A percentile compares a stretch with the other conserved stretches of the same genome.
phyloP scores from a whole-genome alignment of 352 stramenopile genomes.

The Albugo candida region DNA sequence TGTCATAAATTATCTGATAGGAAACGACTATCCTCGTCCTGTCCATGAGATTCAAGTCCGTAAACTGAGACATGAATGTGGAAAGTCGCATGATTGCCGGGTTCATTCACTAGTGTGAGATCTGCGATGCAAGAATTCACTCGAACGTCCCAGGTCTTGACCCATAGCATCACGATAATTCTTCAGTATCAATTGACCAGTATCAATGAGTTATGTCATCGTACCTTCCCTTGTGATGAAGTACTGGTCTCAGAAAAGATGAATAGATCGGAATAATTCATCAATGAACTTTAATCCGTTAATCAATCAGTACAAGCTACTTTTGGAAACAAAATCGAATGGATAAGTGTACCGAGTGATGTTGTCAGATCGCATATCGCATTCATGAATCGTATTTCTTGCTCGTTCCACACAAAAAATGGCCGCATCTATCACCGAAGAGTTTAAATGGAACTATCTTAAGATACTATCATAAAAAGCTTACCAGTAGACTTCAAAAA shows the following conservation, averaged over 20 bases:
- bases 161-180: conserved; percentile 24
- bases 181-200: not conserved
- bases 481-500: conserved; percentile 64
- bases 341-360: conserved; percentile 7
- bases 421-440: conserved; percentile 31
- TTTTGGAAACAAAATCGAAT: not conserved
- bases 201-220: conserved; percentile 10
- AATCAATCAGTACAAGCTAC: not conserved
- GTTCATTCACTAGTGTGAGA: conserved; percentile 57
- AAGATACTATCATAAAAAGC: not conserved
- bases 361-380: conserved; percentile 44
- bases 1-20: conserved; percentile 77
- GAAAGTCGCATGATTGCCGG: conserved; percentile 53
- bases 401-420: conserved; percentile 69
- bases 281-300: conserved; percentile 28
- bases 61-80: conserved; percentile 61
- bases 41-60: conserved; percentile 24
- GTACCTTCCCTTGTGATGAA: conserved; percentile 71
- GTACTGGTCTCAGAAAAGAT: conserved; percentile 42
- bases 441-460: not conserved
- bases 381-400: conserved; percentile 52
- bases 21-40: conserved; percentile 60
- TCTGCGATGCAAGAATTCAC: conserved; percentile 62
- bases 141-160: conserved; percentile 79
- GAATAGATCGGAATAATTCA: conserved; percentile 67